Conservation (phyloP, 2,329 filamentous ascomycete species). For the Hypoxylon sp. region DNA sequence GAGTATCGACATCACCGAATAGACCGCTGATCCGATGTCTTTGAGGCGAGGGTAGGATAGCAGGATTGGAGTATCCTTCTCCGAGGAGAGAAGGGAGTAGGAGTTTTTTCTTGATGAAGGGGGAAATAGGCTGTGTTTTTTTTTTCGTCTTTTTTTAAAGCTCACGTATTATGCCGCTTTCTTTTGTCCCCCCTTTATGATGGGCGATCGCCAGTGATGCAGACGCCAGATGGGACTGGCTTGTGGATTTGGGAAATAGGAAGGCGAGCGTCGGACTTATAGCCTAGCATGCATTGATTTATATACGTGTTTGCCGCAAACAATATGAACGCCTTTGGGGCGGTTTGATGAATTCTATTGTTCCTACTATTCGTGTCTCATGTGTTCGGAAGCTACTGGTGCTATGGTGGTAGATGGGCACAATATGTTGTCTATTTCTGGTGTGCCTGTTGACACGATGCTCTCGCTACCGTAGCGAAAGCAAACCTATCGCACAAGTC, state of each 20-base stretch:
- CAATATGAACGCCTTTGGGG: constrained; percentile 18
- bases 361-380: neutral
- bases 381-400: neutral
- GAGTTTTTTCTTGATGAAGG: neutral
- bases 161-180: constrained; percentile 7
- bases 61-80: constrained; percentile 1
- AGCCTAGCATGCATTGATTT: constrained; percentile 26
- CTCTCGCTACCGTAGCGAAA: neutral
- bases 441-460: neutral
- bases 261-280: constrained; percentile 6
- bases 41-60: neutral
- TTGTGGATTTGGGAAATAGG: constrained; percentile 4
- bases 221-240: neutral
- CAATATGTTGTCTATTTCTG: neutral
- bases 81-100: neutral
- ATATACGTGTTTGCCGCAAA: constrained; percentile 18
- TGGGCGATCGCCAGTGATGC: constrained; percentile 5
- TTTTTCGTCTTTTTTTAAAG: neutral
- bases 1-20: constrained; percentile 64
- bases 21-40: constrained; percentile 16
- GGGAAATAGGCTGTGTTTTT: too few species aligned
- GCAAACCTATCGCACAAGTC: neutral
- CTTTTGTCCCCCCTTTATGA: constrained; percentile 14
- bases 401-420: neutral
- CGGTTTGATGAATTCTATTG: constrained; percentile 6